A percentile compares a stretch with the other conserved stretches of the same genome.
These are phyloP conservation scores for Moringa oleifera DNA, from an alignment of 345 rosid species.

Conservation along the genomic window DNA sequence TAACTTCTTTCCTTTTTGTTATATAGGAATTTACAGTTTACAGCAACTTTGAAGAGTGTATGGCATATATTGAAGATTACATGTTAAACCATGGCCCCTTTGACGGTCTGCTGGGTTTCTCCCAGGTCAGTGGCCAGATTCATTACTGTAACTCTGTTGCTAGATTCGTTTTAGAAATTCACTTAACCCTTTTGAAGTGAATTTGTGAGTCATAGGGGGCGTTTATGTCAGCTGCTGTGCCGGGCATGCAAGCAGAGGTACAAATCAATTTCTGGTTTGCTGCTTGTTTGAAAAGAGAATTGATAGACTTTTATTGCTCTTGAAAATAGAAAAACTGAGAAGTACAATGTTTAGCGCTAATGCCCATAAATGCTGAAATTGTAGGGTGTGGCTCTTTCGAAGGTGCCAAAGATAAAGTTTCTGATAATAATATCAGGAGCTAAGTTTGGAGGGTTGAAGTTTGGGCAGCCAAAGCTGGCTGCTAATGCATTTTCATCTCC, in stretches of 20 bases:
- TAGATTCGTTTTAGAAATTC: no score
- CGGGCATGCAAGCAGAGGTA: conserved; percentile 74
- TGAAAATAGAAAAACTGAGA: no score
- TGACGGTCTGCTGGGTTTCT: conserved; percentile 84
- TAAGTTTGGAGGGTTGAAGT: conserved; percentile 81
- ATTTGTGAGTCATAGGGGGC: no score
- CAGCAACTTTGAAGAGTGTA: conserved; percentile 65
- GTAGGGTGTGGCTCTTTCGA: conserved; percentile 72
- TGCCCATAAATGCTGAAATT: not conserved
- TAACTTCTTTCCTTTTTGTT: no score
- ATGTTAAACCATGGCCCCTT: conserved; percentile 73
- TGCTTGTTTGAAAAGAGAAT: no score
- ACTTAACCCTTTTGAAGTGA: no score
- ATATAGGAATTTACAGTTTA: conserved; percentile 66
- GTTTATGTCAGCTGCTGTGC: conserved; percentile 58
- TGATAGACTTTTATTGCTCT: no score
- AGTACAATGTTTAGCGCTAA: no score
- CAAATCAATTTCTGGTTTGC: no score
- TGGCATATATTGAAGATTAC: conserved; percentile 54
- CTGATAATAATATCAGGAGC: conserved; percentile 55
- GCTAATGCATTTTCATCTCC: conserved; percentile 58
- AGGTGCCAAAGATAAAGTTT: conserved; percentile 60
- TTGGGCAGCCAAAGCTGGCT: conserved; percentile 40
- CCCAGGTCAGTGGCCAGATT: no score
- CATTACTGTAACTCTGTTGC: no score